These are phyloP conservation scores for Vigna hirtella DNA, from an alignment of 306 rosid species.

Conservation along the genomic window DNA sequence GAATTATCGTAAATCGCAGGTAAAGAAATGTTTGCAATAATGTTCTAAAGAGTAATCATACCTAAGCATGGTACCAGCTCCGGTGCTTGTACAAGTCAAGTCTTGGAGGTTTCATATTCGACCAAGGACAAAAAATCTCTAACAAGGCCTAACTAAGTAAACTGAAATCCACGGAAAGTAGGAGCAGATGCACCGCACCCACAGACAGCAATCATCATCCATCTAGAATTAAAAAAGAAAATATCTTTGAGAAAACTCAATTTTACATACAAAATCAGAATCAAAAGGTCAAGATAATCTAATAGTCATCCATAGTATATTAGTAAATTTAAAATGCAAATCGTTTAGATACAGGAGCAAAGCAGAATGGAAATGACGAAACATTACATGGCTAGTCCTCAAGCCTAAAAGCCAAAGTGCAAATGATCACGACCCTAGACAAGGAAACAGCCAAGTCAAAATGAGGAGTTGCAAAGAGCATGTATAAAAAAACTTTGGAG, in stretches of 20 bases:
- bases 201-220: slow-evolving; percentile 84
- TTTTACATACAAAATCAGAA: slow-evolving; percentile 35
- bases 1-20: slow-evolving; percentile 4
- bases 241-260: slow-evolving; percentile 41
- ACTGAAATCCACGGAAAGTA: slow-evolving; percentile 62
- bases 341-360: slow-evolving; percentile 33
- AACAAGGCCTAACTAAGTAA: slow-evolving; percentile 59
- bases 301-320: not conserved
- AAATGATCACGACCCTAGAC: slow-evolving; percentile 79
- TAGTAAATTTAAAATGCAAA: slow-evolving; percentile 26
- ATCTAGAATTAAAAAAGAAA: slow-evolving; percentile 74
- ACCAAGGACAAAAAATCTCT: slow-evolving; percentile 44
- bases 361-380: slow-evolving; percentile 43
- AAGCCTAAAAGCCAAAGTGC: slow-evolving; percentile 66
- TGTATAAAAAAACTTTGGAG: not conserved
- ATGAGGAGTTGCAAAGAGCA: slow-evolving; percentile 37
- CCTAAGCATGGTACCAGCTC: slow-evolving; percentile 41
- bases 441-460: slow-evolving; percentile 67
- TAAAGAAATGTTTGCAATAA: not conserved
- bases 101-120: slow-evolving; percentile 39
- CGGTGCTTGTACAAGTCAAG: slow-evolving; percentile 43
- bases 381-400: slow-evolving; percentile 59
- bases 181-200: slow-evolving; percentile 65
- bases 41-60: slow-evolving; percentile 29
- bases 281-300: slow-evolving; percentile 9